Evolutionary conservation across 2,329 filamentous ascomycete species (phyloP).

Genomic region (Ceratocystis lukuohia): DNA sequence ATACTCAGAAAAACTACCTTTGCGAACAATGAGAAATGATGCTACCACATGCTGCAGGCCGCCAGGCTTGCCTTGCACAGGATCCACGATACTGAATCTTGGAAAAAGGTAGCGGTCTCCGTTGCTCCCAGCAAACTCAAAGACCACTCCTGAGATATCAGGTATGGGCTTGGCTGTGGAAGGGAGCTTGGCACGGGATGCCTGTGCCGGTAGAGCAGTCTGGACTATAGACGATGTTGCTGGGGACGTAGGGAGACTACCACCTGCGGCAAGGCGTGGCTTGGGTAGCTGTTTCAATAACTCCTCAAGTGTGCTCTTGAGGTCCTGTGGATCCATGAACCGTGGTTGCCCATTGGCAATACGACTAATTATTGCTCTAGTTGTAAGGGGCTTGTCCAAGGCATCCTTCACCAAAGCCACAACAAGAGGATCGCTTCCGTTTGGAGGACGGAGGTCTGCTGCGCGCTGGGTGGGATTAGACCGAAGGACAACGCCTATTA

Average conservation of each 20-base stretch:
- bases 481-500: conserved; percentile 44
- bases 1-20: conserved; percentile 53
- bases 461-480: conserved; percentile 46
- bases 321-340: conserved; percentile 39
- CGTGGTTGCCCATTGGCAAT: conserved; percentile 38
- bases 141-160: conserved; percentile 52
- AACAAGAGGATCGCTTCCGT: conserved; percentile 42
- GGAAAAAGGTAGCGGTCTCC: conserved; percentile 70
- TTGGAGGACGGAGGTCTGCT: conserved; percentile 38
- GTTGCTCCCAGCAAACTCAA: conserved; percentile 53
- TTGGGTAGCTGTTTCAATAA: conserved; percentile 26
- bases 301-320: conserved; percentile 40
- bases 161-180: conserved; percentile 25
- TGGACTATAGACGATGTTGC: not conserved
- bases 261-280: conserved; percentile 21
- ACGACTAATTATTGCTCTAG: conserved; percentile 38
- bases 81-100: conserved; percentile 53
- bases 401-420: conserved; percentile 45
- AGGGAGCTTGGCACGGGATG: conserved; percentile 26
- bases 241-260: conserved; percentile 19
- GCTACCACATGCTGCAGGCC: conserved; percentile 51
- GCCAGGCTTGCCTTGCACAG: conserved; percentile 11
- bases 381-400: conserved; percentile 37
- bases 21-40: conserved; percentile 65
- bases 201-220: not conserved